Evolutionary conservation across 2,329 filamentous ascomycete genomes (phyloP).

Genomic region (Cordyceps cicadae): DNA sequence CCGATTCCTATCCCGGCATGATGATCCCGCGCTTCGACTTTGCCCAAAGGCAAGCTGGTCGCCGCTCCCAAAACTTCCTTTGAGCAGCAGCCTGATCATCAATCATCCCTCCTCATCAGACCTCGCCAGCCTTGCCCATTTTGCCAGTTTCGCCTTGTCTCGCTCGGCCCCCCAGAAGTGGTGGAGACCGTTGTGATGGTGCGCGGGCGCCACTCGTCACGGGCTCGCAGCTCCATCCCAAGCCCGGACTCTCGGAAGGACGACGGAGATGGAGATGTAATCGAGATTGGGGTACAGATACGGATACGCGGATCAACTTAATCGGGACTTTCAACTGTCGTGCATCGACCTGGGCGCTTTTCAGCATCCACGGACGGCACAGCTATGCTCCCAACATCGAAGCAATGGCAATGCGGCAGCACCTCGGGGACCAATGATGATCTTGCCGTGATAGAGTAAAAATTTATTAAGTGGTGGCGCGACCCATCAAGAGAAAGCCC

Average conservation of each 20-base stretch:
- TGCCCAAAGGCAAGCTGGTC: too few species aligned
- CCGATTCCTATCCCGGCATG: background rate
- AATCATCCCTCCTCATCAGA: background rate
- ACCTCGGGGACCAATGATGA: background rate
- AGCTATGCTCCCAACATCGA: background rate
- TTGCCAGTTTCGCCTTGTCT: background rate
- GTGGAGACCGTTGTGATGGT: background rate
- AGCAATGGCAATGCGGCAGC: background rate
- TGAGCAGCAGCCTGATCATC: background rate
- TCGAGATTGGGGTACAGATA: background rate
- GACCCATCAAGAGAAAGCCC: background rate
- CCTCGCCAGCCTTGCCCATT: background rate
- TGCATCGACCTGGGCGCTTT: background rate
- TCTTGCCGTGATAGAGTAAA: background rate
- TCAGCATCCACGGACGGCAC: background rate
- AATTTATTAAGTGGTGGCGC: too few species aligned
- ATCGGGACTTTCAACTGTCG: background rate
- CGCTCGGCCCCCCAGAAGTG: background rate
- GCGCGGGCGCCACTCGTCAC: background rate
- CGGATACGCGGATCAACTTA: background rate
- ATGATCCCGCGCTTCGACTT: too few species aligned
- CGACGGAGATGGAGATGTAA: background rate
- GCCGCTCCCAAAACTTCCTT: background rate
- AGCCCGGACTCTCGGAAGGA: background rate
- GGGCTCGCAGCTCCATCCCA: background rate